Percentiles rank a stretch among this genome's conserved stretches.
phyloP scores from a whole-genome alignment of 2,329 filamentous ascomycete species.

The Curvularia lunata region DNA sequence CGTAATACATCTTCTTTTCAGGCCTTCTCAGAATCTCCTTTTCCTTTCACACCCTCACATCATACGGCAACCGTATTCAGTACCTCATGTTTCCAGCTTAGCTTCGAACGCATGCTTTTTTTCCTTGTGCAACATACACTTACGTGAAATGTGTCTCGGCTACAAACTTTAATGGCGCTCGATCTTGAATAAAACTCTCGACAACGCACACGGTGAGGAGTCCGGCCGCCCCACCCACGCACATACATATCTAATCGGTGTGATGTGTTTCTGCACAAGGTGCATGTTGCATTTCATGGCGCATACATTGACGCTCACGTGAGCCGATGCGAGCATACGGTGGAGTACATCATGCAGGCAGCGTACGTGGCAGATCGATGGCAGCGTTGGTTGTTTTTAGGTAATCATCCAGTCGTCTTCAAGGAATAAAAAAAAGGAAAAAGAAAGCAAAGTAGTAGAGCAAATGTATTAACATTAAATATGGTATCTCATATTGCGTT shows the following conservation, averaged over 20 bases:
- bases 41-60: background rate
- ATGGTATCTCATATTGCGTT: background rate
- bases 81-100: background rate
- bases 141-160: background rate
- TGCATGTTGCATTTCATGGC: conserved; percentile 6
- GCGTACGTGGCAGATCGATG: background rate
- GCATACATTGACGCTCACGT: conserved; percentile 14
- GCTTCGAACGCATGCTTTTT: background rate
- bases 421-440: background rate
- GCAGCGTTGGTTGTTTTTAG: background rate
- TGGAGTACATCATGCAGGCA: background rate
- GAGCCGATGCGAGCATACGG: background rate
- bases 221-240: background rate
- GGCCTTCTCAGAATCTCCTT: background rate
- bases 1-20: background rate
- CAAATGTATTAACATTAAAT: conserved; percentile 1
- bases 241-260: background rate
- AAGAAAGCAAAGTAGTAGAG: background rate
- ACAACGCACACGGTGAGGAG: background rate
- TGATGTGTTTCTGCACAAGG: conserved; percentile 1
- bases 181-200: background rate
- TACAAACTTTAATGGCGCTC: background rate
- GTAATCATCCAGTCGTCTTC: too few relatives aligned
- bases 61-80: background rate
- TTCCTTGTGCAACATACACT: background rate